phyloP scores from a whole-genome alignment of 352 stramenopile species.

The Pythium sukuiense region DNA sequence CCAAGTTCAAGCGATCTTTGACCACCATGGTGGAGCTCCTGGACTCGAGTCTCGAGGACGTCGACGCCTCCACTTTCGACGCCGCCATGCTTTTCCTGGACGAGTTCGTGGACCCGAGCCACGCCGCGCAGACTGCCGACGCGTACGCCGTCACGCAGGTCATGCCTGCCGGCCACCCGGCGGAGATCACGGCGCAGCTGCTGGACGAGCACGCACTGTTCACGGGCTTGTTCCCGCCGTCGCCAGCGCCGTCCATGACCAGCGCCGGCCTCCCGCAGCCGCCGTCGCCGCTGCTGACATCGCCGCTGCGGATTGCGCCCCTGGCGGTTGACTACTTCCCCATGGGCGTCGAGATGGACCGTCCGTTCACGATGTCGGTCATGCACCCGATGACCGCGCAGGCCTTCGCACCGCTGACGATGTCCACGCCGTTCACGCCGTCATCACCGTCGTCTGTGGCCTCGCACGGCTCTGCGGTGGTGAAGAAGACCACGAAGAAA shows the following conservation, averaged over 20 bases:
- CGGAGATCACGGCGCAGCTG: conserved; percentile 13
- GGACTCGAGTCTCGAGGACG: conserved; percentile 6
- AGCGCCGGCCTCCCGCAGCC: not conserved
- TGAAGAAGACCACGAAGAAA: conserved; percentile 19
- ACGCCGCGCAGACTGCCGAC: not conserved
- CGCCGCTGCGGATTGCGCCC: conserved; percentile 22
- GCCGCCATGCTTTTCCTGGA: conserved; percentile 29
- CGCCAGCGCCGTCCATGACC: not conserved
- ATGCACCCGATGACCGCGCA: conserved; percentile 20
- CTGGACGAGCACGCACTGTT: conserved; percentile 27
- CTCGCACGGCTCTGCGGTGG: conserved; percentile 1
- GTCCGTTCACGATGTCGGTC: conserved; percentile 9
- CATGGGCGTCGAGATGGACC: conserved; percentile 21
- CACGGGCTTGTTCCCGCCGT: conserved; percentile 10
- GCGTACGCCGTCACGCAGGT: not conserved
- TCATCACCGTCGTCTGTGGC: conserved; percentile 8
- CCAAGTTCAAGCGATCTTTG: not conserved
- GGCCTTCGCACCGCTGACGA: conserved; percentile 10
- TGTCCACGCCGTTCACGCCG: not conserved
- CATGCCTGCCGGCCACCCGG: not conserved
- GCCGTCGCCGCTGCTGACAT: conserved; percentile 2
- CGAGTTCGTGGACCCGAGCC: conserved; percentile 16
- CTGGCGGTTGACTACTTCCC: conserved; percentile 27
- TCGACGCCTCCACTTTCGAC: conserved; percentile 21
- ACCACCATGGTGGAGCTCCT: conserved; percentile 20